phyloP scores from a whole-genome alignment of 2,329 filamentous ascomycete genomes.

The Fusarium luffae region DNA sequence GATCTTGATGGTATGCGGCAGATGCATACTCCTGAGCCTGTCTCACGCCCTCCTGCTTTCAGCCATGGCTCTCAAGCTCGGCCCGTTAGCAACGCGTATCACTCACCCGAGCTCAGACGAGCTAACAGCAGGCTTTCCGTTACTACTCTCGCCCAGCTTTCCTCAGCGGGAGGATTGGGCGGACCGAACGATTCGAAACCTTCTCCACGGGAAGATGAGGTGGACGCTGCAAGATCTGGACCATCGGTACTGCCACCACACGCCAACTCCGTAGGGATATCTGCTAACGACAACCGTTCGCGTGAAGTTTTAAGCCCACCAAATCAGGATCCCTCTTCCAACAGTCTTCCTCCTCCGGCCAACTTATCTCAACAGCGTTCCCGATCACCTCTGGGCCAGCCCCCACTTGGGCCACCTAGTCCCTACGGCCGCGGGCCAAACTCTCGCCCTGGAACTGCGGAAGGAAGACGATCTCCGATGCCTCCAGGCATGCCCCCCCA shows the following conservation, averaged over 20 bases:
- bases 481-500: constrained; percentile 44
- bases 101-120: constrained; percentile 80
- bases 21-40: constrained; percentile 77
- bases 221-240: constrained; percentile 52
- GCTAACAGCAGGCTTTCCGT: constrained; percentile 87
- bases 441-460: constrained; percentile 48
- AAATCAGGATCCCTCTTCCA: constrained; percentile 49
- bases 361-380: constrained; percentile 56
- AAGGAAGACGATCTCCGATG: constrained; percentile 48
- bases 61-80: constrained; percentile 77
- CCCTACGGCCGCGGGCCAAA: constrained; percentile 49
- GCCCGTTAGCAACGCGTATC: constrained; percentile 74
- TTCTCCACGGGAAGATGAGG: constrained; percentile 48
- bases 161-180: constrained; percentile 70
- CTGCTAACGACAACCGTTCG: constrained; percentile 66
- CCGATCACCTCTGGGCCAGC: constrained; percentile 58
- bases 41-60: constrained; percentile 82
- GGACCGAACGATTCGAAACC: constrained; percentile 52
- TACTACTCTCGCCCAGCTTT: constrained; percentile 83
- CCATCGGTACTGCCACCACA: constrained; percentile 63
- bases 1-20: constrained; percentile 66
- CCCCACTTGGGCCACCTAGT: constrained; percentile 49
- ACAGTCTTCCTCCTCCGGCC: constrained; percentile 56
- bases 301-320: constrained; percentile 63
- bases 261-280: constrained; percentile 61